A percentile compares a stretch with the other conserved stretches of the same genome.
These are phyloP conservation scores for Musa beccarii DNA, from an alignment of 176 grass and related monocot genomes.

Conservation along the genomic window DNA sequence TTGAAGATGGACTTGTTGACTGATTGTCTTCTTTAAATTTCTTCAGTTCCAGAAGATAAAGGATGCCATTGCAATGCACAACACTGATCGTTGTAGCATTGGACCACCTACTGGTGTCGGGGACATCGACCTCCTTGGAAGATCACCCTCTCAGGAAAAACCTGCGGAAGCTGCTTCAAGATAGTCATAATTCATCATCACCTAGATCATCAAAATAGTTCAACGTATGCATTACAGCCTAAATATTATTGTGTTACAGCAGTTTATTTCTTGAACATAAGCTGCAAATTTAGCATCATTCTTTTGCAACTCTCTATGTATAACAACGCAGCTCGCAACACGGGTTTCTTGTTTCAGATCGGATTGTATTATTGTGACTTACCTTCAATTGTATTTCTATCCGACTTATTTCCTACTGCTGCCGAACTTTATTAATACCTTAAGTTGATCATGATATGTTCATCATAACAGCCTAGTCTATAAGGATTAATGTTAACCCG, in stretches of 20 bases:
- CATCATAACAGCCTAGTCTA: no score
- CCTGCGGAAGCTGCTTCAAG: constrained; percentile 7
- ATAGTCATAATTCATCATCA: neutral
- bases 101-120: constrained; percentile 3
- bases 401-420: no score
- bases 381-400: no score
- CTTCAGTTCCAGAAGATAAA: constrained; percentile 15
- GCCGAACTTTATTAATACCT: no score
- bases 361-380: no score
- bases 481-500: no score
- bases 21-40: neutral
- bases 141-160: neutral
- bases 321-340: neutral
- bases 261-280: neutral
- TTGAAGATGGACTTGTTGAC: neutral
- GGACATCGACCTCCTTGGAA: neutral
- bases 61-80: neutral
- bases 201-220: neutral
- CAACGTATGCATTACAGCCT: neutral
- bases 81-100: constrained; percentile 4
- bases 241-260: neutral
- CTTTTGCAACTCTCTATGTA: neutral
- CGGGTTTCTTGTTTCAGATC: no score
- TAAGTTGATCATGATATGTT: no score
- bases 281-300: neutral